Evolutionary conservation across 495 filamentous ascomycete genomes (phyloP).

Genomic region (Trichocladium antarcticum): DNA sequence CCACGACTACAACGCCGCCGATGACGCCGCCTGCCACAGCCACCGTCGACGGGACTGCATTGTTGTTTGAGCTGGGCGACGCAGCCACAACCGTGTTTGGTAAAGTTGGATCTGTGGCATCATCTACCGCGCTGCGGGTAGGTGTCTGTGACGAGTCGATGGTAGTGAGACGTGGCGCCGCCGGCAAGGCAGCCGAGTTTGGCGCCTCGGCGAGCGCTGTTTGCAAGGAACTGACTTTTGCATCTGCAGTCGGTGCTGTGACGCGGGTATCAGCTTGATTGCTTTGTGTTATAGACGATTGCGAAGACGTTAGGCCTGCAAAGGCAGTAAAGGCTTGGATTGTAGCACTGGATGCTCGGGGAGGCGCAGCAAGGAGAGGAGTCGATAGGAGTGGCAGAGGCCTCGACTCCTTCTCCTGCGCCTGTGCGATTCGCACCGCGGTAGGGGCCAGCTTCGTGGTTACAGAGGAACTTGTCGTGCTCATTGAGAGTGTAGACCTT

Average conservation of each 20-base stretch:
- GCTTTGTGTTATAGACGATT: slow-evolving; percentile 18
- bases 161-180: slow-evolving; percentile 16
- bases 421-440: slow-evolving; percentile 14
- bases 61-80: slow-evolving; percentile 12
- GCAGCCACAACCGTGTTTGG: slow-evolving; percentile 14
- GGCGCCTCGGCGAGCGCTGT: slow-evolving; percentile 6
- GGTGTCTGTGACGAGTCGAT: slow-evolving; percentile 11
- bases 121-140: slow-evolving; percentile 8
- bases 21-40: slow-evolving; percentile 41
- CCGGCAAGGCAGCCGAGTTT: slow-evolving; percentile 10
- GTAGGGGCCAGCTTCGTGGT: slow-evolving; percentile 9
- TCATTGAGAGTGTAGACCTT: slow-evolving; percentile 11
- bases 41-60: slow-evolving; percentile 28
- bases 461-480: slow-evolving; percentile 28
- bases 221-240: slow-evolving; percentile 8
- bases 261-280: slow-evolving; percentile 27
- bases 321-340: slow-evolving; percentile 19
- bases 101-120: slow-evolving; percentile 10
- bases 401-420: slow-evolving; percentile 1
- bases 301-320: slow-evolving; percentile 13
- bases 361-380: slow-evolving; percentile 10
- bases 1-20: slow-evolving; percentile 37
- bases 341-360: slow-evolving; percentile 11
- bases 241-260: slow-evolving; percentile 20
- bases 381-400: neutral